Evolutionary conservation across 2,329 filamentous ascomycete species (phyloP), one percentile per base, ranked within the genome.

Genomic region (Fusarium decemcellulare): DNA sequence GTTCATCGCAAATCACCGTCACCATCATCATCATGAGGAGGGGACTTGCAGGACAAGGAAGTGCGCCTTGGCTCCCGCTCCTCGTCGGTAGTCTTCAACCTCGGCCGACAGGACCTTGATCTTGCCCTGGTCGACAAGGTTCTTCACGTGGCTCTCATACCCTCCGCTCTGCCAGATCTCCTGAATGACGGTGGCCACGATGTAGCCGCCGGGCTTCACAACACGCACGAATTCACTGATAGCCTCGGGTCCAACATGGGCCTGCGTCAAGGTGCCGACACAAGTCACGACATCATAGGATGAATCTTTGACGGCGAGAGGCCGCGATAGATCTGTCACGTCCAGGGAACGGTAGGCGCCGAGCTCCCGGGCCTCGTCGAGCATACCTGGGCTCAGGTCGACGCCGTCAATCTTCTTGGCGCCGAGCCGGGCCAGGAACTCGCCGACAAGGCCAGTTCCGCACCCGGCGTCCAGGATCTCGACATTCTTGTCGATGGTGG

Each of bases 381-480:
- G 81, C 87, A 88, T 88, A 34, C 83, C 82, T 2, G 81, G 79
- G 53, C 83, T 85, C 15, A 88, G 76, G 67, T 89, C 87, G 29
- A 87, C 74, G 29, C 87, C 87, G 53, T 87, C 84, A 43, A 88
- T 81, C n/a, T 79, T 76, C 39, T 79, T 78, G 5, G 81, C 82
- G 4, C 83, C 82, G 34, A 79, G 72, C 39, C 80, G 75, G 23
- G 81, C 78, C 5, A 88, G 81, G 29, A 82, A 82, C 18, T 81
- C 74, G 5, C 85, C 86, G 11, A 87, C 85, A 9, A 87, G 81
- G 1, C 86, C 86, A 0, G 86, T 88, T 5, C 86, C 86, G 61
- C 86, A 88, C n/a, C 86, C 86, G 23, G 86, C 86, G 62, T 88
- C 86, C 0, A 87, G 80, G 59, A 88, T 83, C 61, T 71, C 63